Evolutionary conservation across 2,329 filamentous ascomycete species (phyloP).

Genomic region (Leptoxyphium fumago): DNA sequence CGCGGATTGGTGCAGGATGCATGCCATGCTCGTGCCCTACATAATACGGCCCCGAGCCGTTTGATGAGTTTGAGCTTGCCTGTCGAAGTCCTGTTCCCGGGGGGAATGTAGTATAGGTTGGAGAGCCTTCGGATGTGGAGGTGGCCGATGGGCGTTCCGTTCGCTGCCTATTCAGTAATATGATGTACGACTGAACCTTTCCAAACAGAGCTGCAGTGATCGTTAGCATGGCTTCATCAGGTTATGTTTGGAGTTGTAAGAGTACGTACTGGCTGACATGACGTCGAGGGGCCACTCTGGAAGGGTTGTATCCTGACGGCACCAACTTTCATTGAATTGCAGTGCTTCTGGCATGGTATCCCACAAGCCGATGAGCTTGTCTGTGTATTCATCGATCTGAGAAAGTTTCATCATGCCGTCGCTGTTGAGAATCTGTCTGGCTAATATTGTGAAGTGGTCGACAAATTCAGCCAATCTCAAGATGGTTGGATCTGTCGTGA

Average conservation of each 20-base stretch:
- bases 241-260: background rate
- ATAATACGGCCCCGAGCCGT: background rate
- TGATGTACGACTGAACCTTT: constrained; percentile 34
- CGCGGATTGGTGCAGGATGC: constrained; percentile 19
- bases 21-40: background rate
- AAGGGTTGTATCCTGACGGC: constrained; percentile 21
- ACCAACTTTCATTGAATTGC: constrained; percentile 33
- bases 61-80: background rate
- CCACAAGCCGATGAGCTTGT: constrained; percentile 26
- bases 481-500: constrained; percentile 29
- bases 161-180: constrained; percentile 34
- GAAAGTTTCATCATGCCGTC: constrained; percentile 25
- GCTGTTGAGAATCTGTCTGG: constrained; percentile 31
- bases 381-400: constrained; percentile 34
- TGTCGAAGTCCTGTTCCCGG: background rate
- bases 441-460: constrained; percentile 33
- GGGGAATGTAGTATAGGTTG: background rate
- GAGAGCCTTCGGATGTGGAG: background rate
- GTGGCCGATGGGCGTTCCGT: constrained; percentile 17
- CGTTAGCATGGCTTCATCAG: background rate
- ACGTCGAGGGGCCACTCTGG: constrained; percentile 34
- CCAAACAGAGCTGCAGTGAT: constrained; percentile 26
- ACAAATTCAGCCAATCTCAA: constrained; percentile 32
- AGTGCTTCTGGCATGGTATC: constrained; percentile 33
- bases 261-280: constrained; percentile 28